Base-by-base conservation (phyloP, 139 green algal genomes). In the Chlamydomonas incerta region DNA sequence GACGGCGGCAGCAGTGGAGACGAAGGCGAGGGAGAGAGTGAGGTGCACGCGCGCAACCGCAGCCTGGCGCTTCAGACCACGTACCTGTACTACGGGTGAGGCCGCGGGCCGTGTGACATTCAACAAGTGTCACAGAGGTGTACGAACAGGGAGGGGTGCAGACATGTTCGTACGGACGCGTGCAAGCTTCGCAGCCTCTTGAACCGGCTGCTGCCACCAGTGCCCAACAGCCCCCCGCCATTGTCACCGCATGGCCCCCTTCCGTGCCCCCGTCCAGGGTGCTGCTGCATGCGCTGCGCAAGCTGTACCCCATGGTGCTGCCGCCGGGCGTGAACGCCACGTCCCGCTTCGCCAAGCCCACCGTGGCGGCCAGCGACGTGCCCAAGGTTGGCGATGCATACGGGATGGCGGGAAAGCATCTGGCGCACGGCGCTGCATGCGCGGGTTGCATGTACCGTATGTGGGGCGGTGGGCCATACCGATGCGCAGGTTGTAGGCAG, bases 1-100 rank as follows among this genome's bases (percentile, higher is more conserved):
- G 41, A 60, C 3, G 31, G 72, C 26, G 50, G 29, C 47, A 13
- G 46, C 26, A 35, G 24, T 26, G 37, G 37, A 24, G 34, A n/a
- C 57, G 37, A 13, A 1, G 26, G 18, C 28, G 75, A 5, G 23
- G 60, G 35, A 0, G 13, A 58, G 41, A 41, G 33, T 1, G 69
- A 14, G 34, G 35, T 14, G 47, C 58, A 35, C 17, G 37, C 3
- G 5, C 55, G 13, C 13, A 37, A 62, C 28, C 63, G 41, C 13
- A 31, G 20, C 33, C 29, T 46, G 28, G 28, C 31, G 23, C 41
- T 69, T 47, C 47, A 23, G 13, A 57, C 66, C 35, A 75, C 26
- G 15, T 57, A 85, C 66, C 66, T 85, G 33, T 85, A 85, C 46
- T 75, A 85, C 67, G 37, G 65, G 79, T 75, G 24, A 1, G 60